These are phyloP conservation scores for Neofusicoccum laricinum DNA, from an alignment of 2,329 filamentous ascomycete species.

Conservation along the genomic window DNA sequence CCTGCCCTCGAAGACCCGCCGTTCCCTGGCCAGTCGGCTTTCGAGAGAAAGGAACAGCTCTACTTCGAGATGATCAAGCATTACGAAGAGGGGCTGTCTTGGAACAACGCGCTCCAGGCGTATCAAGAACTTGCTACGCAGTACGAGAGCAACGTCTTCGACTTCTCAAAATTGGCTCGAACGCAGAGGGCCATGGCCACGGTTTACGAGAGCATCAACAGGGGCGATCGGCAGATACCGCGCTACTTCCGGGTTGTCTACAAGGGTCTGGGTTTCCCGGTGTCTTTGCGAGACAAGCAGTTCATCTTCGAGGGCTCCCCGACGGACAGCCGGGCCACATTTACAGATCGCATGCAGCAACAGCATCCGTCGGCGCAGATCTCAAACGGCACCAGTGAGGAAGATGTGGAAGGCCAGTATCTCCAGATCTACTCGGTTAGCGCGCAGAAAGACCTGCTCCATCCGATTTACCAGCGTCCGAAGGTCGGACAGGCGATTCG, in stretches of 20 bases:
- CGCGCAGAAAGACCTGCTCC: constrained; percentile 74
- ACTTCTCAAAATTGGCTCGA: constrained; percentile 87
- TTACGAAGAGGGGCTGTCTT: constrained; percentile 91
- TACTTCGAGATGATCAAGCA: constrained; percentile 95
- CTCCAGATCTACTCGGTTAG: constrained; percentile 77
- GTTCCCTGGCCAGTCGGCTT: constrained; percentile 81
- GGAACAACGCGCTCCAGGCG: constrained; percentile 81
- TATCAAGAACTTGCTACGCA: constrained; percentile 91
- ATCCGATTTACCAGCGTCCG: constrained; percentile 85
- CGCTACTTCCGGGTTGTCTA: constrained; percentile 92
- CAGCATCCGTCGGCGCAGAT: constrained; percentile 85
- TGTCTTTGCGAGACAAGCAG: constrained; percentile 78
- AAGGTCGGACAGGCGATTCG: constrained; percentile 77
- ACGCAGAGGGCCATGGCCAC: constrained; percentile 87
- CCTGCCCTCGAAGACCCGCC: constrained; percentile 67
- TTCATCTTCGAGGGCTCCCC: constrained; percentile 85
- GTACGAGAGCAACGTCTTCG: constrained; percentile 85
- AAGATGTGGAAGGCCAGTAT: constrained; percentile 88
- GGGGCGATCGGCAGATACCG: constrained; percentile 72
- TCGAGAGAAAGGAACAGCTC: constrained; percentile 87
- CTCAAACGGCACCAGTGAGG: constrained; percentile 64
- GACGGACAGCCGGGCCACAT: constrained; percentile 73
- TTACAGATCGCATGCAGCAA: constrained; percentile 88
- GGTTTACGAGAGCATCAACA: constrained; percentile 84
- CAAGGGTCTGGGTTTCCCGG: constrained; percentile 82